Percentiles rank a stretch among this genome's conserved stretches.
Evolutionary conservation across 208 protist genomes (phyloP).

Genomic region (Naegleria gruberi): DNA sequence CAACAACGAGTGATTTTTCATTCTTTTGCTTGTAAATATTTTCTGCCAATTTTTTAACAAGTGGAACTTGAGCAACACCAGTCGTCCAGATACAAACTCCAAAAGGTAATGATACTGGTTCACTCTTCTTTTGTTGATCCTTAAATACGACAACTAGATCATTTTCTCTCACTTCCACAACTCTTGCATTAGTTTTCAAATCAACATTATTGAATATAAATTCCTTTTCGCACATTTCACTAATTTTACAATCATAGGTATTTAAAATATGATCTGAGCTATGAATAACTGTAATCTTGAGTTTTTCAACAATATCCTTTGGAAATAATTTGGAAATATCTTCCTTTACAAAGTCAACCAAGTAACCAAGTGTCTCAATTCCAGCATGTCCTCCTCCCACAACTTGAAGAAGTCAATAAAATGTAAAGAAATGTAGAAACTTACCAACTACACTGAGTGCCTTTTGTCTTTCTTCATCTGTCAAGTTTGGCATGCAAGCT

Average conservation of each 20-base stretch:
- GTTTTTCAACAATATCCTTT: neutral
- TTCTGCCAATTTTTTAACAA: neutral
- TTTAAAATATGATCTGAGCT: neutral
- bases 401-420: neutral
- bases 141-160: neutral
- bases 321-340: neutral
- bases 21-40: neutral
- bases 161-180: neutral
- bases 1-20: neutral
- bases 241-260: neutral
- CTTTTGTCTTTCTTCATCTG: neutral
- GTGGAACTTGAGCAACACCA: neutral
- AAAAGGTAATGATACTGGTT: neutral
- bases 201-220: neutral
- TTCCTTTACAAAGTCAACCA: neutral
- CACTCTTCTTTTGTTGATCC: neutral
- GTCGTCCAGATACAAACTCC: slow-evolving; percentile 9
- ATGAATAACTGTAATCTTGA: neutral
- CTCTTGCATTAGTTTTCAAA: neutral
- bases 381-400: slow-evolving; percentile 1
- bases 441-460: neutral
- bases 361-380: neutral
- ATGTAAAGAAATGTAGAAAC: too few species aligned
- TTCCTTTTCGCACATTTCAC: neutral
- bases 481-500: neutral